Conservation (phyloP, 2,329 filamentous ascomycete genomes). For the Neurospora sp. region DNA sequence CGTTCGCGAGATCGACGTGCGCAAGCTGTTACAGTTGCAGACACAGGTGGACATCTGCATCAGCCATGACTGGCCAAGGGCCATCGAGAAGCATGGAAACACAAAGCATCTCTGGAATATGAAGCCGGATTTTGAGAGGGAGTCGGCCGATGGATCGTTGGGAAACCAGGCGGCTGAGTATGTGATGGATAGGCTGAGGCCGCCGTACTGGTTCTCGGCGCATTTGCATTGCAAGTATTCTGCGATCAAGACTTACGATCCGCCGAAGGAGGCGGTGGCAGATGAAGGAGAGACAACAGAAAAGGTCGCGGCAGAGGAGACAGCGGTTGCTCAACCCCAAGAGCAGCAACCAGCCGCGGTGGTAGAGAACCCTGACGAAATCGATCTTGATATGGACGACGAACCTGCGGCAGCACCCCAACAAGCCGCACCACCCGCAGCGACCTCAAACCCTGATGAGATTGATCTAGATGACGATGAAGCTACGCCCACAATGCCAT, state of each 20-base stretch:
- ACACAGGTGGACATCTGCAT: conserved; percentile 84
- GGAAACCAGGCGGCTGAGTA: conserved; percentile 72
- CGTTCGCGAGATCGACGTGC: conserved; percentile 78
- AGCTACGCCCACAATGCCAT: too few species aligned
- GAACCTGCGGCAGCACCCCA: neutral
- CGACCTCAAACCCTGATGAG: neutral
- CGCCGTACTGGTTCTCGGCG: conserved; percentile 84
- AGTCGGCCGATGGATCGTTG: conserved; percentile 64
- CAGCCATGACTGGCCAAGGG: conserved; percentile 91
- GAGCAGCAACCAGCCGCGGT: neutral
- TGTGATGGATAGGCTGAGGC: conserved; percentile 72
- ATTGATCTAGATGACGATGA: neutral
- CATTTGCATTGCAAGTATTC: conserved; percentile 86
- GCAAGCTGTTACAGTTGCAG: conserved; percentile 76
- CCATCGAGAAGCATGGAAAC: conserved; percentile 71
- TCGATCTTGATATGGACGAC: conserved; percentile 14
- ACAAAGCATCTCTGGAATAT: conserved; percentile 53
- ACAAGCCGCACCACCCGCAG: neutral
- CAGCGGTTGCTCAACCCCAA: conserved; percentile 1
- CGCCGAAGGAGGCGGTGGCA: conserved; percentile 25
- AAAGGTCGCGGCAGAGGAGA: conserved; percentile 1
- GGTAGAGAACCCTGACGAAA: conserved; percentile 14
- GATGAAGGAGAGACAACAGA: conserved; percentile 17
- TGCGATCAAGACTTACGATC: conserved; percentile 50
- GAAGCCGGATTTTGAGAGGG: conserved; percentile 66